Percentiles rank a stretch among this genome's conserved stretches.
Evolutionary conservation across 192 early-diverging fungal genomes (phyloP).

Genomic region (Coemansia sp.): DNA sequence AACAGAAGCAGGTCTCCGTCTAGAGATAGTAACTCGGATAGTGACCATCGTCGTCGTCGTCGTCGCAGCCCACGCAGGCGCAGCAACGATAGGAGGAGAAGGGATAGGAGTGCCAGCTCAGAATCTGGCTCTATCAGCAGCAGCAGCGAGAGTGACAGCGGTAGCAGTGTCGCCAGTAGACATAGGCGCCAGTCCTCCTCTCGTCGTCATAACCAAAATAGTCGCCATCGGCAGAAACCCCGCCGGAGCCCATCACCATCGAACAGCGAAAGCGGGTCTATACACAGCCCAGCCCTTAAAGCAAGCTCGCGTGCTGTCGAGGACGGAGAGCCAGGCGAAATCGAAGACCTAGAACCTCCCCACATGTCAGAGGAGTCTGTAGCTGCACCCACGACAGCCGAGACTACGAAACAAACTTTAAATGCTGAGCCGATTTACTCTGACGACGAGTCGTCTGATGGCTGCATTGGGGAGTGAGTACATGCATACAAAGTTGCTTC

Average conservation of each 20-base stretch:
- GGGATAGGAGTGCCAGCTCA: constrained; percentile 13
- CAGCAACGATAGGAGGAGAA: constrained; percentile 1
- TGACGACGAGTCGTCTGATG: not conserved
- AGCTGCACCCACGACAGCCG: not conserved
- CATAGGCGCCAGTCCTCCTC: not conserved
- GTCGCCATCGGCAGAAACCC: not conserved
- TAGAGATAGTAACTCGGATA: not conserved
- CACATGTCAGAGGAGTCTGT: not conserved
- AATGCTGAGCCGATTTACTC: not conserved
- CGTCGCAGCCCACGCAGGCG: not conserved
- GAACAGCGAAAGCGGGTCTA: not conserved
- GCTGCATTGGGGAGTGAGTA: constrained; percentile 12
- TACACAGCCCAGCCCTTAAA: not conserved
- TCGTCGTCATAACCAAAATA: constrained; percentile 1
- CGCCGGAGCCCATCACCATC: constrained; percentile 13
- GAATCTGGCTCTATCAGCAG: not conserved
- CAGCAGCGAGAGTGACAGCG: constrained; percentile 8
- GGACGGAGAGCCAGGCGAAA: constrained; percentile 55
- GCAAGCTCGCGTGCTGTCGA: constrained; percentile 25
- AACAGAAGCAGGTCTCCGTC: constrained; percentile 8
- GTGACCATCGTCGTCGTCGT: not conserved
- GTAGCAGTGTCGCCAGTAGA: not conserved
- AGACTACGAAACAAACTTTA: not conserved
- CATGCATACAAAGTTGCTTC: not conserved
- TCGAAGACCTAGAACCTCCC: constrained; percentile 28